phyloP scores from a whole-genome alignment of 2,329 filamentous ascomycete species.

The Pseudocercospora vitis region DNA sequence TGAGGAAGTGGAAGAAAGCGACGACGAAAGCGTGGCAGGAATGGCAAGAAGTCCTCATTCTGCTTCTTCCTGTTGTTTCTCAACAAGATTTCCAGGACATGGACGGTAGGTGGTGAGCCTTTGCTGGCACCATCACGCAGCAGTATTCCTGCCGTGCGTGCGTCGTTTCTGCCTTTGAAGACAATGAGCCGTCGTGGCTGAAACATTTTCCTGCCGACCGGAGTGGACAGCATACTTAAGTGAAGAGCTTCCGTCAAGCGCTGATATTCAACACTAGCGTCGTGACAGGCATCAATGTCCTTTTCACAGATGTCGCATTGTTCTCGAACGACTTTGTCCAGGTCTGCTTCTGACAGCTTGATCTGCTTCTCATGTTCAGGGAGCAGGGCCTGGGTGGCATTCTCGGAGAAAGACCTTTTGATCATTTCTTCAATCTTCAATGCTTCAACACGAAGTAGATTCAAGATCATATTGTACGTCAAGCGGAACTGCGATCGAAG shows the following conservation, averaged over 20 bases:
- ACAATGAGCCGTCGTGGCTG: constrained; percentile 73
- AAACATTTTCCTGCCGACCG: constrained; percentile 79
- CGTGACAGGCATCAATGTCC: constrained; percentile 77
- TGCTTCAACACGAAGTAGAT: constrained; percentile 89
- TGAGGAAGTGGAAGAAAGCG: constrained; percentile 68
- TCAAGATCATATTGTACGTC: constrained; percentile 99
- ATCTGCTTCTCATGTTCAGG: constrained; percentile 96
- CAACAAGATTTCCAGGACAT: constrained; percentile 71
- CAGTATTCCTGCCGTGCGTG: constrained; percentile 78
- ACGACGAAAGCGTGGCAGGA: constrained; percentile 68
- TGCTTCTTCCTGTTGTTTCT: constrained; percentile 66
- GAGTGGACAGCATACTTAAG: constrained; percentile 72
- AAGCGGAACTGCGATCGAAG: constrained; percentile 92
- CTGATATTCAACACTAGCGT: constrained; percentile 76
- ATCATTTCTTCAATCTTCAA: constrained; percentile 99
- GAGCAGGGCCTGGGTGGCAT: constrained; percentile 89
- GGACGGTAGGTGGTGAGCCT: constrained; percentile 67
- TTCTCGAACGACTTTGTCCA: constrained; percentile 86
- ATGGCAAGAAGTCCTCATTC: constrained; percentile 83
- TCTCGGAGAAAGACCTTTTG: constrained; percentile 97
- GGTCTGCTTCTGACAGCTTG: constrained; percentile 83
- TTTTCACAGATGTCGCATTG: constrained; percentile 77
- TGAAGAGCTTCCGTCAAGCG: constrained; percentile 80
- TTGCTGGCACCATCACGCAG: constrained; percentile 71
- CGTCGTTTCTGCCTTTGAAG: constrained; percentile 73